phyloP scores from a whole-genome alignment of 2,329 filamentous ascomycete species.

The Elsinoe arachidis region DNA sequence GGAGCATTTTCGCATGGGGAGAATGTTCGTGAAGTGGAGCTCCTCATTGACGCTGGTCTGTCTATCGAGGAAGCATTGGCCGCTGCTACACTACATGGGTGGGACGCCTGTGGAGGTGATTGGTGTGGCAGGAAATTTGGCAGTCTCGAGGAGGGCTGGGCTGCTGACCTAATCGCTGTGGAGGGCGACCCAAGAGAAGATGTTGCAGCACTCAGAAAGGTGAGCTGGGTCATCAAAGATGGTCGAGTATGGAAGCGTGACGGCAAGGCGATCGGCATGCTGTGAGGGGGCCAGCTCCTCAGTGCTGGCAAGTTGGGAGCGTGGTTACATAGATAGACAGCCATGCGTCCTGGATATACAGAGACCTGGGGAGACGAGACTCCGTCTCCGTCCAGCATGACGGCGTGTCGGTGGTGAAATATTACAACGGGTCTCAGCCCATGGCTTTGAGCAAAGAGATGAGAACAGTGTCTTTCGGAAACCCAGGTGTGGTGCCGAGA shows the following conservation, averaged over 20 bases:
- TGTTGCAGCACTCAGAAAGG: conserved; percentile 35
- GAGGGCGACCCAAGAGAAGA: conserved; percentile 38
- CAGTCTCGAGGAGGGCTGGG: conserved; percentile 40
- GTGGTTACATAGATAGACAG: too few species aligned
- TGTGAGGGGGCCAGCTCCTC: neutral
- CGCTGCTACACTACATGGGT: conserved; percentile 44
- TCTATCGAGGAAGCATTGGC: conserved; percentile 43
- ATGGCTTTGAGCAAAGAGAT: too few species aligned
- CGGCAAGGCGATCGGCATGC: conserved; percentile 18
- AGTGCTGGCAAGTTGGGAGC: too few species aligned
- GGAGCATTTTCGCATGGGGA: conserved; percentile 47
- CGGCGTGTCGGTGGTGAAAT: too few species aligned
- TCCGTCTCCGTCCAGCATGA: too few species aligned
- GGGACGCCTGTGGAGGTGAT: conserved; percentile 48
- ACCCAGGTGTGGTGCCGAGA: neutral
- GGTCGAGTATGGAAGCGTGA: conserved; percentile 41
- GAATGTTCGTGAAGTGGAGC: conserved; percentile 45
- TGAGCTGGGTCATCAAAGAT: conserved; percentile 52
- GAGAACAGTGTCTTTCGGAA: neutral
- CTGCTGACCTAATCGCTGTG: conserved; percentile 46
- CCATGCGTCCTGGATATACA: too few species aligned
- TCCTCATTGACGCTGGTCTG: conserved; percentile 45
- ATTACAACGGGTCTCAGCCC: too few species aligned
- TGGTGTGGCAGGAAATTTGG: conserved; percentile 46
- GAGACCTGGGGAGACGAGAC: too few species aligned